These are phyloP conservation scores for Coleophoma crateriformis DNA, from an alignment of 2,329 filamentous ascomycete species.

Conservation along the genomic window DNA sequence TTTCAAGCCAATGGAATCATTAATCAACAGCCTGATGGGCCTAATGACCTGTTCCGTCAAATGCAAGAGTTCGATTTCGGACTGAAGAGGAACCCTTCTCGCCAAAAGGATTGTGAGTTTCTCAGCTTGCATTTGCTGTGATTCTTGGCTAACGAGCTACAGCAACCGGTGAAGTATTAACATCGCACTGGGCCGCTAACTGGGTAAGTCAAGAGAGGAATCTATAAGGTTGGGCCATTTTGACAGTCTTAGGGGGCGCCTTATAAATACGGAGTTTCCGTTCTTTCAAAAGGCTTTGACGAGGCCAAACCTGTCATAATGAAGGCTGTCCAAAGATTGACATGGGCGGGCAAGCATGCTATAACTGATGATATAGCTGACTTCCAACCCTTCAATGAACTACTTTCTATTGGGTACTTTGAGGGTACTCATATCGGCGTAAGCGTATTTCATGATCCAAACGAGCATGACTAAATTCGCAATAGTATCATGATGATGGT, in stretches of 20 bases:
- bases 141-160: constrained; percentile 16
- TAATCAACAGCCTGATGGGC: constrained; percentile 44
- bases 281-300: constrained; percentile 42
- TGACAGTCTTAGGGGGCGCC: constrained; percentile 44
- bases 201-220: constrained; percentile 30
- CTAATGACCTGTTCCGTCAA: constrained; percentile 53
- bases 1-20: constrained; percentile 50
- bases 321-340: constrained; percentile 43
- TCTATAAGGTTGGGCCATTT: background rate
- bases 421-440: constrained; percentile 51
- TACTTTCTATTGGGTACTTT: constrained; percentile 58
- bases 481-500: constrained; percentile 61
- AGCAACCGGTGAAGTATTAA: constrained; percentile 36
- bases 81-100: constrained; percentile 36
- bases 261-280: constrained; percentile 60
- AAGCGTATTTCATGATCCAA: constrained; percentile 17
- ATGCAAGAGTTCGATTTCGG: constrained; percentile 39
- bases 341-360: constrained; percentile 45
- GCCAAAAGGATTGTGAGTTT: constrained; percentile 28
- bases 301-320: constrained; percentile 43
- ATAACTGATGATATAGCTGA: constrained; percentile 18
- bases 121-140: constrained; percentile 1
- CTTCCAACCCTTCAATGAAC: constrained; percentile 52
- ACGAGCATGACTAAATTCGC: constrained; percentile 6
- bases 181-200: constrained; percentile 47